Conservation (phyloP, 257 asterid species). For the Lycium ferocissimum region DNA sequence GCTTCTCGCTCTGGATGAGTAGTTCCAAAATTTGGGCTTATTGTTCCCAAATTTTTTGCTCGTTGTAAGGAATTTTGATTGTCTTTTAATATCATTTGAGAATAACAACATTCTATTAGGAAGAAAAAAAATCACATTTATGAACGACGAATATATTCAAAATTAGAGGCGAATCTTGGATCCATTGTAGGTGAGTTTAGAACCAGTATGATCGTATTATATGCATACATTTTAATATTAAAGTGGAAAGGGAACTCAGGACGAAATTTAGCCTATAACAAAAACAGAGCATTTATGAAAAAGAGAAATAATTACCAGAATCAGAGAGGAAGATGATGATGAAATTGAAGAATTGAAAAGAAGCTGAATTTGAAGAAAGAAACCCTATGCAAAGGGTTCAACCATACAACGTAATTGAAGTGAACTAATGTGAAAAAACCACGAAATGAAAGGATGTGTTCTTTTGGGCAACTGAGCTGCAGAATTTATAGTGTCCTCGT, state of each 20-base stretch:
- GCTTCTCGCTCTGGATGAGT: no score
- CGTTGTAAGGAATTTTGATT: no score
- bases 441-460: conserved; percentile 4
- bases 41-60: no score
- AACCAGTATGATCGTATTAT: background rate
- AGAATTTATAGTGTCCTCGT: conserved; percentile 23
- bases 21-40: no score
- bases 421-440: background rate
- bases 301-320: background rate
- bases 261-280: background rate
- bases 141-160: background rate
- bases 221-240: background rate
- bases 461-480: background rate
- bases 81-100: no score
- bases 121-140: background rate
- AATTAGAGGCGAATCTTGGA: background rate
- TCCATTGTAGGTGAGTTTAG: background rate
- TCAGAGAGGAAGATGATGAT: conserved; percentile 24
- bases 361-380: background rate
- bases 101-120: no score
- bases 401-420: conserved; percentile 22
- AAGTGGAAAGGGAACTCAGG: background rate
- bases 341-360: background rate
- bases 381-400: background rate
- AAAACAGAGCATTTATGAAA: background rate